These are phyloP conservation scores for Rhinocladiella similis DNA, from an alignment of 2,329 filamentous ascomycete species.

Conservation along the genomic window DNA sequence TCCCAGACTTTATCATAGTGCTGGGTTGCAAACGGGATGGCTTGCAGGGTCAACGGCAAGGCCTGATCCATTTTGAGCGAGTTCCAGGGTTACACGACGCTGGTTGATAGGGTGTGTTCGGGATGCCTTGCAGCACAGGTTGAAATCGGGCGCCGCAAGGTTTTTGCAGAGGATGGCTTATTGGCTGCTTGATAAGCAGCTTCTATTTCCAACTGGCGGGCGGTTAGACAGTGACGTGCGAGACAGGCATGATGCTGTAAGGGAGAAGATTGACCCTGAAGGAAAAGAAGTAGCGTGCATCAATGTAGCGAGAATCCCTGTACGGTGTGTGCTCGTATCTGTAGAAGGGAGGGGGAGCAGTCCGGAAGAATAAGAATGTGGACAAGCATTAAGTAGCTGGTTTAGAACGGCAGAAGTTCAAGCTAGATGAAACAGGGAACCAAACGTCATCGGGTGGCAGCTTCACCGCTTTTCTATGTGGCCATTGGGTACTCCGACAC, in stretches of 20 bases:
- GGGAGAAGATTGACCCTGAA: background rate
- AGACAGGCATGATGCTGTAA: slow-evolving; percentile 11
- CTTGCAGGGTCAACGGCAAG: slow-evolving; percentile 23
- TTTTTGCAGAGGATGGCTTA: background rate
- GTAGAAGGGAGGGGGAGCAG: background rate
- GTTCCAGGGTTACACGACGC: slow-evolving; percentile 7
- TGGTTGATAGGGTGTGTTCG: background rate
- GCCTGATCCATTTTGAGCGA: slow-evolving; percentile 21
- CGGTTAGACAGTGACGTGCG: background rate
- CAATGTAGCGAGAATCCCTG: no score
- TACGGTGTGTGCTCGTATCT: background rate
- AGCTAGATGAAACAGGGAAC: slow-evolving; percentile 1
- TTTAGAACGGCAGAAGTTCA: background rate
- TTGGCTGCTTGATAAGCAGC: slow-evolving; percentile 7
- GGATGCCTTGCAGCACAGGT: slow-evolving; percentile 14
- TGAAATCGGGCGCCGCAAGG: slow-evolving; percentile 1
- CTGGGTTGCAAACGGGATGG: slow-evolving; percentile 21
- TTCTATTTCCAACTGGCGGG: slow-evolving; percentile 9
- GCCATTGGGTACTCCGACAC: slow-evolving; percentile 5
- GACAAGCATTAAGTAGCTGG: slow-evolving; percentile 11
- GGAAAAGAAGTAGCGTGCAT: no score
- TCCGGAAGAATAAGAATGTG: background rate
- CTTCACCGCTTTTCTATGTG: slow-evolving; percentile 9
- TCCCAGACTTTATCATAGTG: slow-evolving; percentile 28
- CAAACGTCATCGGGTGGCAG: slow-evolving; percentile 21